Evolutionary conservation across 495 filamentous ascomycete species (phyloP).

Genomic region (Bacidia gigantensis): DNA sequence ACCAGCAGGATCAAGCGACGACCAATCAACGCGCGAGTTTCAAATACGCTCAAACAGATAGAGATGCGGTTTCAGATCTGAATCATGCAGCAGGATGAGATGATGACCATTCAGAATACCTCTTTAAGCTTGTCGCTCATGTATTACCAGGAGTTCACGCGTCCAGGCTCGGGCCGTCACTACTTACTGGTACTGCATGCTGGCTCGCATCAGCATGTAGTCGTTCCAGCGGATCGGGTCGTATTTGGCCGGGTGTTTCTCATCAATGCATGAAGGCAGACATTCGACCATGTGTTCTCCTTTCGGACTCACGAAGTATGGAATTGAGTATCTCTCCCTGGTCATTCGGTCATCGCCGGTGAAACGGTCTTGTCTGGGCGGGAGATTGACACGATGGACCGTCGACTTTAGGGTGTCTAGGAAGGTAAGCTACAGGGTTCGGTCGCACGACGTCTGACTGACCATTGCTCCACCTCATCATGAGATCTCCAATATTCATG

Average conservation of each 20-base stretch:
- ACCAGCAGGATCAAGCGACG: background rate
- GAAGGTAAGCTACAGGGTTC: background rate
- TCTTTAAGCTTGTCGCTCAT: background rate
- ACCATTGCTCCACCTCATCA: slow-evolving; percentile 49
- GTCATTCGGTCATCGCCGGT: slow-evolving; percentile 29
- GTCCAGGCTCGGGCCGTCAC: no score
- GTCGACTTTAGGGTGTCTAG: slow-evolving; percentile 35
- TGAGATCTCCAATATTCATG: slow-evolving; percentile 53
- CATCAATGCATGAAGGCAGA: slow-evolving; percentile 38
- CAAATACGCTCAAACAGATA: background rate
- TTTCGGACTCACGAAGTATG: slow-evolving; percentile 41
- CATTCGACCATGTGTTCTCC: slow-evolving; percentile 28
- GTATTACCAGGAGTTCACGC: no score
- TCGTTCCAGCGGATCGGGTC: slow-evolving; percentile 45
- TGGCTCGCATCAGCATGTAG: slow-evolving; percentile 18
- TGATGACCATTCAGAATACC: background rate
- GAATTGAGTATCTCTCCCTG: slow-evolving; percentile 42
- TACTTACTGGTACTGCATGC: slow-evolving; percentile 14
- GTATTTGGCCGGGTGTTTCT: slow-evolving; percentile 39
- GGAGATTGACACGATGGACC: slow-evolving; percentile 38
- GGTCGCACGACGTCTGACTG: slow-evolving; percentile 15
- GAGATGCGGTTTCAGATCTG: no score
- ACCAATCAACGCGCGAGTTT: slow-evolving; percentile 1
- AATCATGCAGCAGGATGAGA: background rate
- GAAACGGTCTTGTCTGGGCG: slow-evolving; percentile 16